phyloP scores from a whole-genome alignment of 1,284 basidiomycete species.

The Sutorius eximius region DNA sequence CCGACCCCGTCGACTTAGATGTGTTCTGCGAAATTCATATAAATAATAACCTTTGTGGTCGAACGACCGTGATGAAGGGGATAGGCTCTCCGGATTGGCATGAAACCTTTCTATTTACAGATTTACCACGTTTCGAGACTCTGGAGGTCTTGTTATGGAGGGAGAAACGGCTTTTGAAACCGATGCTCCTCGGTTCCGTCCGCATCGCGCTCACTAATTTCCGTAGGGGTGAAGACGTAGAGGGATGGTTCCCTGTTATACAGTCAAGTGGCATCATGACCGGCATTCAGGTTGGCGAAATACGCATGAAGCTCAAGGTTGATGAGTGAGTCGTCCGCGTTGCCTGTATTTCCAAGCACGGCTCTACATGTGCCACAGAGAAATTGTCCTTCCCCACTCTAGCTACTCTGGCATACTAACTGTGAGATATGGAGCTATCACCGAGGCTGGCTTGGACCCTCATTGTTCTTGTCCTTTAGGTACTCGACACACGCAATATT shows the following conservation, averaged over 20 bases:
- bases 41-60: slow-evolving; percentile 62
- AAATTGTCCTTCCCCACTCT: slow-evolving; percentile 68
- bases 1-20: slow-evolving; percentile 61
- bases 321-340: slow-evolving; percentile 61
- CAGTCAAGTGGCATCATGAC: slow-evolving; percentile 46
- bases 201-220: slow-evolving; percentile 68
- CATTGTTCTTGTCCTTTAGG: slow-evolving; percentile 38
- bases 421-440: slow-evolving; percentile 37
- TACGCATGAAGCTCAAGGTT: slow-evolving; percentile 68
- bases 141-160: slow-evolving; percentile 64
- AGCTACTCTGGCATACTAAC: slow-evolving; percentile 56
- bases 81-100: slow-evolving; percentile 72
- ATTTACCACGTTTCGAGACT: slow-evolving; percentile 69
- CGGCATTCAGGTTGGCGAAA: slow-evolving; percentile 67
- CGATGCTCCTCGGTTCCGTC: slow-evolving; percentile 58
- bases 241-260: slow-evolving; percentile 83
- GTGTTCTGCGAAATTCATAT: slow-evolving; percentile 70
- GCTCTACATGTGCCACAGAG: slow-evolving; percentile 44
- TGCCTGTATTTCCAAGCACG: slow-evolving; percentile 2
- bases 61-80: slow-evolving; percentile 70
- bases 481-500: slow-evolving; percentile 62
- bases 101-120: slow-evolving; percentile 70
- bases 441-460: neutral
- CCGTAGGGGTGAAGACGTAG: slow-evolving; percentile 66
- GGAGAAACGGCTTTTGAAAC: slow-evolving; percentile 63